Conservation (phyloP, 2,329 filamentous ascomycete species). For the Rachicladosporium sp. region DNA sequence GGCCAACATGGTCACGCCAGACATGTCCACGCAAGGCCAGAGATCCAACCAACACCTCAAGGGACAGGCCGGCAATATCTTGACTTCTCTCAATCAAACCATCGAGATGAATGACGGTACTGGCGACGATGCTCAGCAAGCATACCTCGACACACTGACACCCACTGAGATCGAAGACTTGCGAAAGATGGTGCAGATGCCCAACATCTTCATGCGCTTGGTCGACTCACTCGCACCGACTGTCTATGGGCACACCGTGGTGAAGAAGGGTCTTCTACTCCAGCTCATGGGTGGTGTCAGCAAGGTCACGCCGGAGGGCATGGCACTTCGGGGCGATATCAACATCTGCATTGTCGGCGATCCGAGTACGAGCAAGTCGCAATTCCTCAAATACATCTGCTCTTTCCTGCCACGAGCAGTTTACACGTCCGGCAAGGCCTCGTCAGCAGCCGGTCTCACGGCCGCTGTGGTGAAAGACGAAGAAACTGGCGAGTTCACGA, state of each 20-base stretch:
- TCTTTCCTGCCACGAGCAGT: constrained; percentile 89
- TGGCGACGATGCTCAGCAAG: constrained; percentile 77
- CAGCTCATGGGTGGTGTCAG: constrained; percentile 93
- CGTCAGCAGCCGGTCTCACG: constrained; percentile 91
- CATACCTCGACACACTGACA: constrained; percentile 76
- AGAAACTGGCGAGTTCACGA: constrained; percentile 96
- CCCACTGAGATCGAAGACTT: constrained; percentile 82
- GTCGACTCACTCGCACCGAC: constrained; percentile 92
- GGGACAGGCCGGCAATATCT: constrained; percentile 69
- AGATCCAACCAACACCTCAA: constrained; percentile 51
- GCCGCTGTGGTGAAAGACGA: constrained; percentile 96
- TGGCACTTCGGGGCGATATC: constrained; percentile 92
- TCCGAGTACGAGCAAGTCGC: constrained; percentile 91
- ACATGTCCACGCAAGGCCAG: constrained; percentile 68
- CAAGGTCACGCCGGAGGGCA: constrained; percentile 84
- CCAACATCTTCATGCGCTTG: constrained; percentile 85
- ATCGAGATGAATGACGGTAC: constrained; percentile 55
- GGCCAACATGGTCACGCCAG: constrained; percentile 88
- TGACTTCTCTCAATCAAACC: constrained; percentile 68
- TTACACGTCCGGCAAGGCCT: constrained; percentile 95
- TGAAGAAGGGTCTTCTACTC: constrained; percentile 90
- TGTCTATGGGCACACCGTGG: constrained; percentile 92
- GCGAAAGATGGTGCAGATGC: constrained; percentile 83
- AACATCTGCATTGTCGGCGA: constrained; percentile 98
- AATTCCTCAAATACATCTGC: constrained; percentile 96